Evolutionary conservation across 108 stramenopile species (phyloP), one percentile per base, ranked within the genome.

Genomic region (Aurantiochytrium sp.): DNA sequence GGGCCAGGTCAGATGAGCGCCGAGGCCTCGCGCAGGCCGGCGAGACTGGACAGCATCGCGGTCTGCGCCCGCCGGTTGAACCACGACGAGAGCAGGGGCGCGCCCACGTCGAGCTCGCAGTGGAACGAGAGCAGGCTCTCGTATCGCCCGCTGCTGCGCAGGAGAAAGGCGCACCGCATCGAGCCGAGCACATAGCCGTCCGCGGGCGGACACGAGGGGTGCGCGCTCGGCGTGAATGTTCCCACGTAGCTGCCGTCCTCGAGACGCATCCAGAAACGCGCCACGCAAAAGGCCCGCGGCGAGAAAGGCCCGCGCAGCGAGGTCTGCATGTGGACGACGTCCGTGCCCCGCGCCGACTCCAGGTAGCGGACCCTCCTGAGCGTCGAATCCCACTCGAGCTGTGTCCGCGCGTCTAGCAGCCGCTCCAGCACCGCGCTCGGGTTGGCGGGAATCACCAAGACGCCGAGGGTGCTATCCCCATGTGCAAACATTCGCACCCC

Each of bases 301-400:
- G 6, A 6, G 17, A 41, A 24, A 48, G 73, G 42, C 1, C 42
- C 73, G 39, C 42, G 3, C 39, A 81, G 45, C 12, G 73, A 81
- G 39, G 73, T 81, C 73, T 48, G 36, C 39, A 81, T 48, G 73
- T 81, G 73, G 8, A 81, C 27, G 10, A 81, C 73, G 24, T 81
- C 73, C 27, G 42, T 12, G 24, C 42, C 73, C 36, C 42, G 39
- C 6, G 73, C 73, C 6, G 73, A 6, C 39, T 81, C 73, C 21
- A 81, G 45, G 3, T 48, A 81, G 42, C 45, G 73, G 12, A 81
- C 73, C 2, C 39, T 48, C 12, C 19, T 0, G 19, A 81, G 24
- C 24, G n/a, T 48, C 3, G 36, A 24, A 24, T 81, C 45, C 73
- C 73, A 81, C 73, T 81, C 73, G 27, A 48, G 42, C 39, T 81